Evolutionary conservation across 495 filamentous ascomycete species (phyloP), one percentile per base, ranked within the genome.

Genomic region (Oidiodendron maius): DNA sequence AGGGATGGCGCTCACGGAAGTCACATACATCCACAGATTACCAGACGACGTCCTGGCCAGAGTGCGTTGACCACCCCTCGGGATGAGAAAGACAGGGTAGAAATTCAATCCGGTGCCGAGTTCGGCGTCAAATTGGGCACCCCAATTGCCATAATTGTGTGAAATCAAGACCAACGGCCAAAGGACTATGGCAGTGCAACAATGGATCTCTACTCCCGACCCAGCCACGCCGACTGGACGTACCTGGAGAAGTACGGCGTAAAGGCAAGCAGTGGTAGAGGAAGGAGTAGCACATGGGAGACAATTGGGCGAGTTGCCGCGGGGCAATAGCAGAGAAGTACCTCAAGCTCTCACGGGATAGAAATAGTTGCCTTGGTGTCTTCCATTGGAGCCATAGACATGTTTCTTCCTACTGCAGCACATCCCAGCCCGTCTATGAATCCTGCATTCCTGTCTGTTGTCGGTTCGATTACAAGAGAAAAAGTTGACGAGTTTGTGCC

Each of bases 231-330:
- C 44, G 93, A 98, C 62, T 96, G 84, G 76, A 98, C 93, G 53
- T 97, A 97, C 66, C 77, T 95, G 40, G 84, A 91, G 71, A 98
- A 98, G 67, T 98, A 98, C 57, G 93, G 93, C 10, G 84, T 97
- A 45, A 93, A 95, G 72, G 89, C 94, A 6, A 87, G 82, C 65
- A 90, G 84, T 52, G 93, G 93, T 50, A 93, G 93, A 53, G 94
- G 93, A 22, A 79, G 94, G 53, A 93, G 87, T 65, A 89, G 84
- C 62, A 93, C 93, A 15, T 76, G 93, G 46, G 93, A 98, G 76
- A 98, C 93, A 10, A 96, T 98, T 58, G 73, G 89, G 28, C 81
- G 93, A 52, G 93, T 97, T 22, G 90, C 91, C 20, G 91, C 93
- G n/a, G 93, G 44, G 84, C 89, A 40, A 89, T 97, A 62, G 89